Base-by-base conservation (phyloP, 495 filamentous ascomycete genomes). In the Emericellopsis terricola region DNA sequence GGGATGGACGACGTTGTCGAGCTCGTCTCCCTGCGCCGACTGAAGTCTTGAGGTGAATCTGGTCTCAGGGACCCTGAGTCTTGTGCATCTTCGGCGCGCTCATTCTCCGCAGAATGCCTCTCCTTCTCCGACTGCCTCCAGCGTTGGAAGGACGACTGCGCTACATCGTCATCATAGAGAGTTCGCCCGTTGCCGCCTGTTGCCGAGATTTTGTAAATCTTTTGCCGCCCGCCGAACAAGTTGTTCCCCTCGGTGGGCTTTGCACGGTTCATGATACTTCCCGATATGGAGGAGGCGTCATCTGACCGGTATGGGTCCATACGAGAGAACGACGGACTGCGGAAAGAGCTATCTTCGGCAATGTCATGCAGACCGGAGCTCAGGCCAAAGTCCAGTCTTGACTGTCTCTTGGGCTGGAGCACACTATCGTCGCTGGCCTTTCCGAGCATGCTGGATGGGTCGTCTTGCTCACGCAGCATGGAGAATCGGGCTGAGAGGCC, bases 361-460 rank as follows among this genome's bases (percentile, higher is more conserved):
- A 94, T 94, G 51, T 93, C 85, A 3, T 73, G 58, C 7, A 97
- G 62, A 10, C 71, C 68, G 15, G 46, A 48, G 13, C 53, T 55
- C 28, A 48, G 60, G 0, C 59, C 59, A 27, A 61, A 62, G 36
- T 67, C 55, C 53, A 87, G 52, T 36, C 74, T 64, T 7, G 82
- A 87, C 32, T 75, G 73, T 15, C 82, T 69, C 44, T 80, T 85
- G 4, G 84, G 81, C 38, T 76, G 80, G 8, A 94, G 51, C 15
- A 94, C 84, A 39, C 83, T 92, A 46, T 94, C 85, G 41, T 94
- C 86, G 49, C 80, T 91, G 15, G 86, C 85, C 52, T 94, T 93
- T 28, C 86, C 89, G 19, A 94, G 64, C 49, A 78, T 78, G 0
- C 81, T 83, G 31, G 60, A 73, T 3, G 85, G 85, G 44, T 94